A percentile compares a stretch with the other conserved stretches of the same genome.
Conservation (phyloP, 306 rosid species). For the Cucurbita maxima region DNA sequence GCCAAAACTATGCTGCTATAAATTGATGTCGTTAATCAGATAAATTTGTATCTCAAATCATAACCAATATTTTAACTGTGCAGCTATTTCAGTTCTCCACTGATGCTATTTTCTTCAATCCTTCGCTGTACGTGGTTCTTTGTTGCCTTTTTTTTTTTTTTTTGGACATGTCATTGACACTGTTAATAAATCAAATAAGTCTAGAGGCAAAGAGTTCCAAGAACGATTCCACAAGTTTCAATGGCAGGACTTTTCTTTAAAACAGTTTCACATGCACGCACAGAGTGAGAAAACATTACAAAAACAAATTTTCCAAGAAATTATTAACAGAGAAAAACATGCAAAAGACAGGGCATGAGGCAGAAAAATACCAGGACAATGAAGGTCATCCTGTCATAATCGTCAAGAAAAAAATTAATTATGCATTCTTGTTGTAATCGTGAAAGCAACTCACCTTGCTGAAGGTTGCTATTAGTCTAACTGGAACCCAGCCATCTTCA, state of each 20-base stretch:
- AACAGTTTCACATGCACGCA: not conserved
- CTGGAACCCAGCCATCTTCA: slow-evolving; percentile 76
- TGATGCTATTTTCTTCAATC: not conserved
- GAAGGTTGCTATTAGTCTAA: slow-evolving; percentile 62
- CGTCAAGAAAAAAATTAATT: not conserved
- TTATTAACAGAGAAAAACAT: not conserved
- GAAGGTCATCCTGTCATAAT: not conserved
- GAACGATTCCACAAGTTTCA: not conserved
- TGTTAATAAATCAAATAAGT: not conserved
- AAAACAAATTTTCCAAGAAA: not conserved
- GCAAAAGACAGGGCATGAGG: not conserved
- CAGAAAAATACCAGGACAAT: not conserved
- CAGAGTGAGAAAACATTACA: not conserved
- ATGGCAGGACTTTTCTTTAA: not conserved
- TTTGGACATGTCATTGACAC: not conserved
- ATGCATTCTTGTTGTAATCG: not conserved
- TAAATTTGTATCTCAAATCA: not conserved
- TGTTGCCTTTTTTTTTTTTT: too few species aligned
- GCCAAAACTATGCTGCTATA: not conserved
- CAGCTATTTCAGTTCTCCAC: not conserved
- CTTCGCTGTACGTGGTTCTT: not conserved
- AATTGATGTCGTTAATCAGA: not conserved
- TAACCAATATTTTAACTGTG: not conserved
- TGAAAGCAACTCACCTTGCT: slow-evolving; percentile 46
- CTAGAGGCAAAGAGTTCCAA: not conserved